Conservation (phyloP, 1,284 basidiomycete genomes). For the Lentinula novae-zelandiae region DNA sequence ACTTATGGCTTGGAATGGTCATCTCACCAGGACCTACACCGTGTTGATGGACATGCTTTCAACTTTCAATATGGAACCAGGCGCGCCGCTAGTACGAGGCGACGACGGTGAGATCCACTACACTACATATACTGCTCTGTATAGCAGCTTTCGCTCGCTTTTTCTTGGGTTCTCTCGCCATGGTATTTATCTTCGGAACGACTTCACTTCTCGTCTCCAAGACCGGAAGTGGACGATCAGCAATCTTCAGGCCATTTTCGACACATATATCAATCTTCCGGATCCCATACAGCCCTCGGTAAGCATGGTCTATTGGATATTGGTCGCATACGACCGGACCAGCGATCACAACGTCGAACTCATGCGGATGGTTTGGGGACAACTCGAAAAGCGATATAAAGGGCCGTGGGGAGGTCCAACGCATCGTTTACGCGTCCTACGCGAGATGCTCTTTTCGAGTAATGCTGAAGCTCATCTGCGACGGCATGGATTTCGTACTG, state of each 20-base stretch:
- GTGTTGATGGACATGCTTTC: constrained; percentile 73
- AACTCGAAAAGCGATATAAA: constrained; percentile 50
- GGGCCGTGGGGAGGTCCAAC: constrained; percentile 37
- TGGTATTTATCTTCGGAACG: constrained; percentile 25
- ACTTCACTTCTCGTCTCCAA: not conserved
- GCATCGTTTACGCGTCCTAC: constrained; percentile 42
- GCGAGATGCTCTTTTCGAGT: constrained; percentile 34
- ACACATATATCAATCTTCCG: constrained; percentile 53
- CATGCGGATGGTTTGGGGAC: constrained; percentile 51
- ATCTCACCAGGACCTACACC: constrained; percentile 53
- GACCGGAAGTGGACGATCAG: constrained; percentile 46
- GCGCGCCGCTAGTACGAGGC: constrained; percentile 24
- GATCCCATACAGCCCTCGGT: constrained; percentile 36
- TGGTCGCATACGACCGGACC: constrained; percentile 58
- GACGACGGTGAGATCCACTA: constrained; percentile 25
- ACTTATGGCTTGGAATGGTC: constrained; percentile 64
- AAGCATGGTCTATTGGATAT: constrained; percentile 58
- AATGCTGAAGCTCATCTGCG: constrained; percentile 10
- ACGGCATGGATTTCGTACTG: constrained; percentile 4
- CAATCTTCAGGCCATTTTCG: constrained; percentile 53
- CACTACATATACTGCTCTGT: constrained; percentile 37
- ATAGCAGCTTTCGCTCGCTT: constrained; percentile 62
- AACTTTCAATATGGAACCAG: constrained; percentile 34
- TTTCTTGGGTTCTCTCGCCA: constrained; percentile 77
- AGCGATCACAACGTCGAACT: constrained; percentile 44